Base-by-base conservation (phyloP, 768 basidiomycete species). In the Mrakia blollopis region DNA sequence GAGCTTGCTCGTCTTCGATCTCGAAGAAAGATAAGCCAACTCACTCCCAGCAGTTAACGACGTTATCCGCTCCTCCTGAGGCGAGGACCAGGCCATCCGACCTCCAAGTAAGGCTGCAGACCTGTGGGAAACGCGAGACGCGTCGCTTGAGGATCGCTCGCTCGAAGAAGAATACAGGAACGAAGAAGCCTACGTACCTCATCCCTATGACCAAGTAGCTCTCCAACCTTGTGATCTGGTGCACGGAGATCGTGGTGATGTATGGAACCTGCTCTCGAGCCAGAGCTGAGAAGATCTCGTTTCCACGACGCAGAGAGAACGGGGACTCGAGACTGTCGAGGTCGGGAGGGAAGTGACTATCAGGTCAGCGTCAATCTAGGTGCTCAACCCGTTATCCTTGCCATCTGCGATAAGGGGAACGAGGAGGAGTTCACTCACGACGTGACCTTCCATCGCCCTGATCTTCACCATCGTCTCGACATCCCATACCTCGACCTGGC, bases 1-100 rank as follows among this genome's bases (percentile, higher is more conserved):
- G 10, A 28, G 6, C 50, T 3, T 7, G 10, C 35, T 32, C 30
- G 21, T 28, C 25, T 23, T 28, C n/a, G 28, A 32, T 52, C 25
- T 10, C 21, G 25, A 67, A 44, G 71, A 28, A 71, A 28, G 52
- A 87, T 0, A n/a, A n/a, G n/a, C 88, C 88, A 0, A 92, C 85
- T 74, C 92, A 87, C 8, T 99, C 96, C 96, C 96, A 99, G 70
- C 97, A 91, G 81, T 97, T 96, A 73, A 98, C 94, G n/a, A 97
- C 94, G 79, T 98, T 98, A 83, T 98, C 97, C 81, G 98, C 97
- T 0, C 94, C 96, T 1, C 96, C 96, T 79, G 92, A 94, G 0
- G 96, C 96, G 37, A 99, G 87, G 25, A 69, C 57, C n/a, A 70
- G 72, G 14, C 77, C 77, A 44, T 78, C 77, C 14, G 57, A 68